Conservation (phyloP, 1,284 basidiomycete species). For the Boletus hoseneyae region DNA sequence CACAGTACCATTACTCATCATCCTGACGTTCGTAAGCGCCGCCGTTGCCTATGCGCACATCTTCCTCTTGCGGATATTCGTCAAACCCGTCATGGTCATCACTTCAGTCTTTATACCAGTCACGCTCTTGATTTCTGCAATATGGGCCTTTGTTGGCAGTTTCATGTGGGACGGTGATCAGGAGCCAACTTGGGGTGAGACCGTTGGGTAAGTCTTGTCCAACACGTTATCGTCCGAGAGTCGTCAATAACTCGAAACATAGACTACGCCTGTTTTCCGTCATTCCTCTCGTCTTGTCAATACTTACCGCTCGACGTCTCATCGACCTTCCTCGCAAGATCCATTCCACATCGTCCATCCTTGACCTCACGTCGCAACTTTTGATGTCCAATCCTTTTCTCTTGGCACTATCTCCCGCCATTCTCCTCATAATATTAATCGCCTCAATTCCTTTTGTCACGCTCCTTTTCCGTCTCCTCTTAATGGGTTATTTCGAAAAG, state of each 20-base stretch:
- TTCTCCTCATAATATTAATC: slow-evolving; percentile 72
- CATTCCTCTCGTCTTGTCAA: slow-evolving; percentile 66
- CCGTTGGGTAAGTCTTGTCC: slow-evolving; percentile 62
- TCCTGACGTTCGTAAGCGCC: slow-evolving; percentile 73
- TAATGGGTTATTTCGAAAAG: slow-evolving; percentile 61
- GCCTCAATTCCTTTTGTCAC: slow-evolving; percentile 84
- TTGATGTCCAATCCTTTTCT: slow-evolving; percentile 80
- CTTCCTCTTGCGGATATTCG: slow-evolving; percentile 72
- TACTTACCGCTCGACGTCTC: slow-evolving; percentile 71
- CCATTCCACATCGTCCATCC: slow-evolving; percentile 70
- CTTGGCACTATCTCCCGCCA: slow-evolving; percentile 73
- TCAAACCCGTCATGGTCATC: slow-evolving; percentile 76
- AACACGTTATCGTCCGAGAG: not conserved
- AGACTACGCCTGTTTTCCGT: slow-evolving; percentile 77
- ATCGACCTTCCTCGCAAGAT: slow-evolving; percentile 63
- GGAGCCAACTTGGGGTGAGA: slow-evolving; percentile 76
- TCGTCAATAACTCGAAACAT: slow-evolving; percentile 4
- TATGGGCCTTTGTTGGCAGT: slow-evolving; percentile 88
- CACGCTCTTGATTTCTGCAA: slow-evolving; percentile 74
- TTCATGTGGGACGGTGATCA: slow-evolving; percentile 78
- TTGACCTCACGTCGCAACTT: slow-evolving; percentile 77
- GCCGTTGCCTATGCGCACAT: slow-evolving; percentile 74
- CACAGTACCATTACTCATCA: slow-evolving; percentile 79
- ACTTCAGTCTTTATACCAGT: slow-evolving; percentile 81
- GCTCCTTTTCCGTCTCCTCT: slow-evolving; percentile 75